Conservation (phyloP, 495 filamentous ascomycete species). For the Xylaria telfairii region DNA sequence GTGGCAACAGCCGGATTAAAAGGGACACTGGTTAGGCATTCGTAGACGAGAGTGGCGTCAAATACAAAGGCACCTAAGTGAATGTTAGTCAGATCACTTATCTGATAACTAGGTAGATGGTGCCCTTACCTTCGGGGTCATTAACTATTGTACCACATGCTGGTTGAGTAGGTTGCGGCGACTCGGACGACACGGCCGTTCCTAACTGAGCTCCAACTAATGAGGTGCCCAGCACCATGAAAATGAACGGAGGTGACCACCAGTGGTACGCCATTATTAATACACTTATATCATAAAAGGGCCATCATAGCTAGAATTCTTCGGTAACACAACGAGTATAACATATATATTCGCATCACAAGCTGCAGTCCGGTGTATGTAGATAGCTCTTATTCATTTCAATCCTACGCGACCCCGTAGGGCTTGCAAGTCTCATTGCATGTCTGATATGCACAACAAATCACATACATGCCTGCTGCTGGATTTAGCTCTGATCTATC, state of each 20-base stretch:
- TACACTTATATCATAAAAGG: background rate
- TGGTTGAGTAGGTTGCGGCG: background rate
- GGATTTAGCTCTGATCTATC: background rate
- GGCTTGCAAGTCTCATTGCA: background rate
- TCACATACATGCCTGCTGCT: background rate
- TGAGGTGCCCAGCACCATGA: conserved; percentile 13
- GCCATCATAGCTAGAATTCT: background rate
- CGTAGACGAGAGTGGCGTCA: conserved; percentile 49
- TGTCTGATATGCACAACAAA: background rate
- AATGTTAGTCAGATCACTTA: background rate
- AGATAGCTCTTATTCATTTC: background rate
- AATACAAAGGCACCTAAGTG: conserved; percentile 32
- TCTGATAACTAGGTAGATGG: too few relatives aligned
- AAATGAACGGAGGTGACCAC: background rate
- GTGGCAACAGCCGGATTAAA: conserved; percentile 59
- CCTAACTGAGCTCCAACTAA: background rate
- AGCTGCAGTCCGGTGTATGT: background rate
- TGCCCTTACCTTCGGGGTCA: background rate
- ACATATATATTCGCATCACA: background rate
- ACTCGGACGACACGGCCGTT: background rate
- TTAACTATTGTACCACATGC: conserved; percentile 11
- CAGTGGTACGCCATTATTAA: conserved; percentile 14
- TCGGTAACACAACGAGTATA: background rate
- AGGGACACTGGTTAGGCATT: conserved; percentile 62
- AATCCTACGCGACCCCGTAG: conserved; percentile 5